phyloP scores from a whole-genome alignment of 108 stramenopile species.

The Heterococcus sp. region DNA sequence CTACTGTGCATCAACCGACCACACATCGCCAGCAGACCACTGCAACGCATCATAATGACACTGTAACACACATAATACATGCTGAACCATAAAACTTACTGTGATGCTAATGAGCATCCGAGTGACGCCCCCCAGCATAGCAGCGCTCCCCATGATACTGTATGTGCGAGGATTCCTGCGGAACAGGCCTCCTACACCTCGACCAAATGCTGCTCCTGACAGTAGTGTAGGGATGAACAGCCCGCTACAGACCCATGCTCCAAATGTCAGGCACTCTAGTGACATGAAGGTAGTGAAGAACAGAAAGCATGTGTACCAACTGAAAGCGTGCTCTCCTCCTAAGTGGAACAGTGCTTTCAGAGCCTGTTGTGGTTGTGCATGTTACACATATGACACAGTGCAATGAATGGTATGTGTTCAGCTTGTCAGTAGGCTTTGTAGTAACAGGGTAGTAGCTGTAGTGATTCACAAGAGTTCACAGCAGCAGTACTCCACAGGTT shows the following conservation, averaged over 20 bases:
- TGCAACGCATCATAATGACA: too few relatives aligned
- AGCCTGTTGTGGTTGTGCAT: conserved; percentile 7
- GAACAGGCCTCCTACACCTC: conserved; percentile 25
- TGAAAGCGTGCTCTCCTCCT: conserved; percentile 1
- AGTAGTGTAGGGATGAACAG: conserved; percentile 54
- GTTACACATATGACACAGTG: too few relatives aligned
- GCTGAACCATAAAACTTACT: too few relatives aligned
- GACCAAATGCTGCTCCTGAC: conserved; percentile 54
- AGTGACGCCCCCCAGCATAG: conserved; percentile 51
- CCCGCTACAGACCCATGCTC: conserved; percentile 48
- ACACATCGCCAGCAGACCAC: too few relatives aligned
- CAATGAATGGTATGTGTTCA: too few relatives aligned
- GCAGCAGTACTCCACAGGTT: too few relatives aligned
- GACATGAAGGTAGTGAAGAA: conserved; percentile 48
- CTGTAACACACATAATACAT: too few relatives aligned
- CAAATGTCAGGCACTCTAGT: conserved; percentile 50
- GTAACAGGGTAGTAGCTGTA: too few relatives aligned
- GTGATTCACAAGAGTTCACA: too few relatives aligned
- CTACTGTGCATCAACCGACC: too few relatives aligned
- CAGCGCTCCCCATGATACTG: conserved; percentile 50
- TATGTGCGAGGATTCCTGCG: conserved; percentile 49
- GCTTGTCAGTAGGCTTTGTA: too few relatives aligned
- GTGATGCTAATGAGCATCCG: conserved; percentile 56
- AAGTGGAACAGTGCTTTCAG: conserved; percentile 41
- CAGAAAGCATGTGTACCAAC: conserved; percentile 8